Conservation (phyloP, 345 rosid species). For the Sapria himalayana region DNA sequence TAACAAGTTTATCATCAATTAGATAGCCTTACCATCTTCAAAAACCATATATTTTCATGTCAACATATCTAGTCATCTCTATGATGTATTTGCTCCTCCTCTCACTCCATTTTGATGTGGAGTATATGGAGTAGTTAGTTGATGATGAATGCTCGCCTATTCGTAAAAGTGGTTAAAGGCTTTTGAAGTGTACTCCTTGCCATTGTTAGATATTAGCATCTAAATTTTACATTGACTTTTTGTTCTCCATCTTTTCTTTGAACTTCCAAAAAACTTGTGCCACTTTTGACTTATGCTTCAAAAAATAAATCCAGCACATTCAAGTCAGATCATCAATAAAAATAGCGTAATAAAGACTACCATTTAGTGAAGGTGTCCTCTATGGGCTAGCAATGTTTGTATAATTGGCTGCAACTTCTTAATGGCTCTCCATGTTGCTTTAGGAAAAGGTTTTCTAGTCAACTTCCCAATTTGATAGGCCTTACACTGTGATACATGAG, state of each 20-base stretch:
- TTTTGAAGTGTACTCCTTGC: not conserved
- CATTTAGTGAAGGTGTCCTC: not conserved
- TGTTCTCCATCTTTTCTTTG: not conserved
- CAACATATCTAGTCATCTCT: not conserved
- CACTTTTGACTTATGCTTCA: slow-evolving; percentile 1
- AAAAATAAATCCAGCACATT: not conserved
- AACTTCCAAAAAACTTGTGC: not conserved
- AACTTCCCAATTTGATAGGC: slow-evolving; percentile 1
- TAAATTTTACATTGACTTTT: not conserved
- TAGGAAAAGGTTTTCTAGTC: not conserved
- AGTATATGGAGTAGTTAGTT: slow-evolving; percentile 5
- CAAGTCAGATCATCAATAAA: not conserved
- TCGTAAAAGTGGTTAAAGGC: slow-evolving; percentile 2
- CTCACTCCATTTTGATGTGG: slow-evolving; percentile 3
- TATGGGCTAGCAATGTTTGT: not conserved
- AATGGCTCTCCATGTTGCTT: not conserved
- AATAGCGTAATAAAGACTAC: not conserved
- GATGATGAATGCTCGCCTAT: slow-evolving; percentile 4
- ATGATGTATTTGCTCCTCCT: not conserved
- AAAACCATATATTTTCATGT: not conserved
- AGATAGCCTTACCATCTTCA: not conserved
- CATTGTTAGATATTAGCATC: not conserved
- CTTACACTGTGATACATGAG: not conserved
- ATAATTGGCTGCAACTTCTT: not conserved
- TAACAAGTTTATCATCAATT: not conserved